Conservation (phyloP, 257 asterid species). For the Primulina eburnea region DNA sequence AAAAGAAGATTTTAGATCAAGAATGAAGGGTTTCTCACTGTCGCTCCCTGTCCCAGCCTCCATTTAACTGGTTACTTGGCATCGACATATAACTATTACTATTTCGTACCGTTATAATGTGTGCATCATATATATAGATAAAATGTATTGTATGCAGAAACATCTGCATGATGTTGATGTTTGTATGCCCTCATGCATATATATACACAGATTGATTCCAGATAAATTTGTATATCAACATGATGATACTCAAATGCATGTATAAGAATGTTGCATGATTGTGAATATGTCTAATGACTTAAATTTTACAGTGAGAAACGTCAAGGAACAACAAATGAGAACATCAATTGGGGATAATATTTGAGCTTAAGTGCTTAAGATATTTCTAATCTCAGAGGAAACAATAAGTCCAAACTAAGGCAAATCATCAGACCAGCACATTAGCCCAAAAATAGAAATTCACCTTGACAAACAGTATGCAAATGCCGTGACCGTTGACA, state of each 20-base stretch:
- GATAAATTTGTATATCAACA: too few species aligned
- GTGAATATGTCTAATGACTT: not conserved
- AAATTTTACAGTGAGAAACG: not conserved
- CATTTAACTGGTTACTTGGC: not conserved
- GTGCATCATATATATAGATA: not conserved
- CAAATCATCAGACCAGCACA: not conserved
- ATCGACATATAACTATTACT: not conserved
- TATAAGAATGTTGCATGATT: not conserved
- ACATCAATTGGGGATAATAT: not conserved
- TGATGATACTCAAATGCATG: too few species aligned
- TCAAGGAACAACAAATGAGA: not conserved
- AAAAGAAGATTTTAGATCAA: not conserved
- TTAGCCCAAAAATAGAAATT: slow-evolving; percentile 24
- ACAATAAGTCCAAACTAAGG: slow-evolving; percentile 17
- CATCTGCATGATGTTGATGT: not conserved
- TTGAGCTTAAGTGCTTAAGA: not conserved
- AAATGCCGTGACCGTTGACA: slow-evolving; percentile 84
- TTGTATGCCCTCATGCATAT: not conserved
- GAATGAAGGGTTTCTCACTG: not conserved
- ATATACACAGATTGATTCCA: too few species aligned
- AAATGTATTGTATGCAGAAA: too few species aligned
- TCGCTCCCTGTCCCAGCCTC: not conserved
- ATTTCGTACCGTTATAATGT: not conserved
- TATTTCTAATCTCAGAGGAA: slow-evolving; percentile 14
- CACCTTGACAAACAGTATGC: slow-evolving; percentile 92